These are phyloP conservation scores for Phytopythium litorale DNA, from an alignment of 352 stramenopile genomes.

Conservation along the genomic window DNA sequence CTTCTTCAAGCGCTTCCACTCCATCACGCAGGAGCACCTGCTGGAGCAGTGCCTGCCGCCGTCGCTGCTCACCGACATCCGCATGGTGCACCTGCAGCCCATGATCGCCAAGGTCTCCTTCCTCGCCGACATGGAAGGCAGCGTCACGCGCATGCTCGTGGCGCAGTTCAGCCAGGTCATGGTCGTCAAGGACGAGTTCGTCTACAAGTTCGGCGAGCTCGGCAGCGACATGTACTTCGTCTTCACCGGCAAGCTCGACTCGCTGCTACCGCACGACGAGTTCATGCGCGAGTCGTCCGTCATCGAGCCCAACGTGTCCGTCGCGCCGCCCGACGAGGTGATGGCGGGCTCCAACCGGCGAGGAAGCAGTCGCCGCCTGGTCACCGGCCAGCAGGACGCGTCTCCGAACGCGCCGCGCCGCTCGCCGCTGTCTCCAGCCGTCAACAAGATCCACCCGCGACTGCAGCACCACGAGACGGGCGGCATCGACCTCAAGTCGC, in stretches of 20 bases:
- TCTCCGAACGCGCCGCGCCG: background rate
- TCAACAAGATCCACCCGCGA: constrained; percentile 16
- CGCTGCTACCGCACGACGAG: constrained; percentile 36
- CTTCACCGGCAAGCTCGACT: constrained; percentile 53
- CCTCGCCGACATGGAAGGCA: constrained; percentile 45
- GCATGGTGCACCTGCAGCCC: constrained; percentile 57
- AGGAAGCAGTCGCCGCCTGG: background rate
- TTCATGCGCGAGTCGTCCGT: constrained; percentile 21
- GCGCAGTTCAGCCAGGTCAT: constrained; percentile 64
- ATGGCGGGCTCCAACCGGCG: background rate
- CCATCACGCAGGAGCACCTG: constrained; percentile 67
- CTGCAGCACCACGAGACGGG: constrained; percentile 15
- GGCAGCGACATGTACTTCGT: constrained; percentile 79
- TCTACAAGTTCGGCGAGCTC: constrained; percentile 59
- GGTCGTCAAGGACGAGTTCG: constrained; percentile 55
- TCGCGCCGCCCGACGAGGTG: background rate
- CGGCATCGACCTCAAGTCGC: constrained; percentile 14
- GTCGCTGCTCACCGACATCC: constrained; percentile 64
- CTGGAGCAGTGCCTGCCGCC: constrained; percentile 60
- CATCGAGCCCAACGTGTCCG: constrained; percentile 16
- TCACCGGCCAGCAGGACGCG: constrained; percentile 7
- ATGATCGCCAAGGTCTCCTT: constrained; percentile 75
- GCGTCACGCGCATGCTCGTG: constrained; percentile 63
- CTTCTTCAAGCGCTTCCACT: constrained; percentile 71
- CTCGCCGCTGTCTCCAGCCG: background rate